Conservation (phyloP, 768 basidiomycete genomes). For the Serpula lacrymans region DNA sequence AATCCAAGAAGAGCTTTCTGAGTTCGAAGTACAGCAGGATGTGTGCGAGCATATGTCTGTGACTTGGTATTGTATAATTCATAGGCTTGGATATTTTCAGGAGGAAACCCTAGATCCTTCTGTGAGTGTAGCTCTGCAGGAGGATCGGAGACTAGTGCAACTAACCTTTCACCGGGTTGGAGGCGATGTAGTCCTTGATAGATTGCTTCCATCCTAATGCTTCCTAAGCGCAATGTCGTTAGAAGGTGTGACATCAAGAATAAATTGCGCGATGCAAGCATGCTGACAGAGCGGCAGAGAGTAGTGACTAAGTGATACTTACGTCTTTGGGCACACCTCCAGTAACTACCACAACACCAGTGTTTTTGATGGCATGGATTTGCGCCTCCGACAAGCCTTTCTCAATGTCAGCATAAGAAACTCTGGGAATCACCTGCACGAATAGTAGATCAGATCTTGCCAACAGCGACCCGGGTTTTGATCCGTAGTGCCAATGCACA, state of each 20-base stretch:
- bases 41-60: conserved; percentile 67
- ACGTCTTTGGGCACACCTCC: conserved; percentile 56
- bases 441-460: background rate
- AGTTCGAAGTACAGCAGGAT: conserved; percentile 53
- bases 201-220: conserved; percentile 56
- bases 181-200: conserved; percentile 51
- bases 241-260: conserved; percentile 13
- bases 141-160: background rate
- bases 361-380: conserved; percentile 41
- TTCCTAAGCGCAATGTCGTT: conserved; percentile 35
- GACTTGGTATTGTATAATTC: conserved; percentile 68
- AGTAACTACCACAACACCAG: conserved; percentile 55
- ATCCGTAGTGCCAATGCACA: background rate
- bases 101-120: conserved; percentile 52
- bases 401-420: conserved; percentile 42
- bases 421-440: conserved; percentile 47
- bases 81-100: conserved; percentile 65
- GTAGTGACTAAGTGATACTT: conserved; percentile 19
- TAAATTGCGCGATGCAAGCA: too few relatives aligned
- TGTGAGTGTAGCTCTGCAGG: too few relatives aligned
- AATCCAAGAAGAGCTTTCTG: conserved; percentile 57
- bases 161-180: conserved; percentile 52
- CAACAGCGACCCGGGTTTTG: background rate
- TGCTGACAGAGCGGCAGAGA: too few relatives aligned
- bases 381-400: conserved; percentile 46